These are phyloP conservation scores for Rhodosporidiobolus sp. DNA, from an alignment of 768 basidiomycete genomes.

Conservation along the genomic window DNA sequence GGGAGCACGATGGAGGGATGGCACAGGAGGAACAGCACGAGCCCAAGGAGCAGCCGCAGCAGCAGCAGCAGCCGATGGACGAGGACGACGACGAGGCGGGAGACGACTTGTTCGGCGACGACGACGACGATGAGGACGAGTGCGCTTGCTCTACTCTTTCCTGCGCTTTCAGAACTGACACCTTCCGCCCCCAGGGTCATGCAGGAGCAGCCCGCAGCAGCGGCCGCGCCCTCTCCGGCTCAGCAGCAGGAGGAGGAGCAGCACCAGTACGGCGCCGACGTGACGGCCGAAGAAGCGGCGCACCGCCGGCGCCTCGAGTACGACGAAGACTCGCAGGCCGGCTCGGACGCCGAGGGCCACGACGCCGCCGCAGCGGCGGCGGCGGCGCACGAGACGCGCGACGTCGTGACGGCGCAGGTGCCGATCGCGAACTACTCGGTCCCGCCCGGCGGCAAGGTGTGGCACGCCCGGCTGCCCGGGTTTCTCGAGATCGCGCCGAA, in stretches of 20 bases:
- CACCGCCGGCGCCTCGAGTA: constrained; percentile 47
- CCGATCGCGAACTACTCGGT: constrained; percentile 65
- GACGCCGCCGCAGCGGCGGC: constrained; percentile 43
- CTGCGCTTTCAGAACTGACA: not conserved
- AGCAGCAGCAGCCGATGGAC: not conserved
- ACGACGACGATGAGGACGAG: constrained; percentile 30
- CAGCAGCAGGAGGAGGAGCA: constrained; percentile 6
- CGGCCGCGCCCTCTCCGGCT: not conserved
- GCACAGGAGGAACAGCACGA: not conserved
- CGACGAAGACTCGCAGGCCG: constrained; percentile 44
- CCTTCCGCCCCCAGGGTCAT: not conserved
- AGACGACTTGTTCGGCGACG: constrained; percentile 34
- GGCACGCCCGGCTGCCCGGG: constrained; percentile 84
- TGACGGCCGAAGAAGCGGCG: constrained; percentile 51
- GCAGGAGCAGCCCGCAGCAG: not conserved
- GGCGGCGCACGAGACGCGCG: constrained; percentile 39
- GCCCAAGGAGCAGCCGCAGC: not conserved
- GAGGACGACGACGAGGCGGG: constrained; percentile 29
- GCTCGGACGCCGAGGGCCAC: not conserved
- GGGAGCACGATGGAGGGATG: not conserved
- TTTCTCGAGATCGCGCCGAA: constrained; percentile 85
- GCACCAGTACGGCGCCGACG: constrained; percentile 53
- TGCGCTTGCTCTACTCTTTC: not conserved
- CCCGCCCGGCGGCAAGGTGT: constrained; percentile 58
- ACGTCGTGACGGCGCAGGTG: constrained; percentile 54